Percentiles rank a stretch among this genome's conserved stretches.
Evolutionary conservation across 2,329 filamentous ascomycete genomes (phyloP).

Genomic region (Cladosporium sp.): DNA sequence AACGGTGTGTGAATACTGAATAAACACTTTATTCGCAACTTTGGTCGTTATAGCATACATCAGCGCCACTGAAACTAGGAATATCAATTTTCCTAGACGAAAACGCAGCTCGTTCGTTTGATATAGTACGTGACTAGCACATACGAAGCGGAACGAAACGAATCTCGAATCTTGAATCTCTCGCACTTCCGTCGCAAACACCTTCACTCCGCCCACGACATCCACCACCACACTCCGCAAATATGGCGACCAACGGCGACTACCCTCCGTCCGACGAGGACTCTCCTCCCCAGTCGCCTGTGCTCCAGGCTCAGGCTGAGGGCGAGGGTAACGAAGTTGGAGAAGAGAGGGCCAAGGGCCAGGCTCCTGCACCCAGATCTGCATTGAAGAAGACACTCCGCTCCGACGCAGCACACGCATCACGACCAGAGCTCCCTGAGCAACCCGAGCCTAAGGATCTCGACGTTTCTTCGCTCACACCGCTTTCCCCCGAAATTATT

Average conservation of each 20-base stretch:
- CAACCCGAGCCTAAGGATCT: slow-evolving; percentile 91
- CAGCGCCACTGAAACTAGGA: not conserved
- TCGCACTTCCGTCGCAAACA: slow-evolving; percentile 3
- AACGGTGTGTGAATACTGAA: too few relatives aligned
- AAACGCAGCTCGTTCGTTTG: not conserved
- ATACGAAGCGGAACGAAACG: slow-evolving; percentile 1
- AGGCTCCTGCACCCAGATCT: slow-evolving; percentile 63
- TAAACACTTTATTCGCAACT: too few relatives aligned
- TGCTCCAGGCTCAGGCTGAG: slow-evolving; percentile 53
- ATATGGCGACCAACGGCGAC: slow-evolving; percentile 54
- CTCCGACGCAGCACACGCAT: slow-evolving; percentile 51
- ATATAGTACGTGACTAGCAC: not conserved
- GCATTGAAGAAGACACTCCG: slow-evolving; percentile 75
- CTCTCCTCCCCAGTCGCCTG: slow-evolving; percentile 53
- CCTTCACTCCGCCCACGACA: not conserved
- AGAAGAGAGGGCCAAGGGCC: slow-evolving; percentile 56
- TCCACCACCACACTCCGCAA: slow-evolving; percentile 30
- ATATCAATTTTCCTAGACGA: not conserved
- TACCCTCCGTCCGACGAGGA: slow-evolving; percentile 47
- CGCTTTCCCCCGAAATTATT: slow-evolving; percentile 93
- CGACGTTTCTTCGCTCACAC: slow-evolving; percentile 74
- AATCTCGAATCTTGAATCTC: not conserved
- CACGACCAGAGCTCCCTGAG: slow-evolving; percentile 68
- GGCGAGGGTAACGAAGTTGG: slow-evolving; percentile 72
- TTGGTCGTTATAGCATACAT: too few relatives aligned